Base-by-base conservation (phyloP, 495 filamentous ascomycete genomes). In the Xylona heveae region DNA sequence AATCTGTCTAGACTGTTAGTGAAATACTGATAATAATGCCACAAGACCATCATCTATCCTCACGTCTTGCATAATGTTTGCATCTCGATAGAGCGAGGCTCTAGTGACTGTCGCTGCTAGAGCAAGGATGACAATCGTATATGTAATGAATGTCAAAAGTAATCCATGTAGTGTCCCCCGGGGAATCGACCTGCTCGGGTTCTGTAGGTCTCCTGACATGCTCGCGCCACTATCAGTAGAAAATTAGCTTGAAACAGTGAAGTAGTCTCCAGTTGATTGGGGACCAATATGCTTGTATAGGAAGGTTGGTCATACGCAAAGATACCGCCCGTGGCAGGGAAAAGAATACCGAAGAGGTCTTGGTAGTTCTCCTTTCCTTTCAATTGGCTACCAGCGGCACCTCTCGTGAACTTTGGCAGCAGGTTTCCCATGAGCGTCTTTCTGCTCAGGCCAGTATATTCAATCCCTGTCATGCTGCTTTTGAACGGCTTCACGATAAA, bases 121-220 rank as follows among this genome's bases (percentile, higher is more conserved):
- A 3, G 80, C 66, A 12, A 90, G 39, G 20, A 90, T 79, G 21
- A 91, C 80, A 21, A 76, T 38, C 2, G 75, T 50, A 50, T 91
- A 91, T 1, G 70, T 55, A 29, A 80, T 38, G 42, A 90, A 79
- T 1, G 81, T 91, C 25, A 78, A 59, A 8, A 64, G 58, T 38
- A 88, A 61, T 1, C 78, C 79, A 41, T 70, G 71, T 6, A 91
- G 55, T 1, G 81, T 91, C 4, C 81, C 81, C 41, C 64, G 71
- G 0, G 81, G 81, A 33, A 91, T 90, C 2, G 78, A 65, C 42
- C 76, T 81, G 59, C 78, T 84, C 5, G 81, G 80, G 35, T 83
- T 73, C 36, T 64, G 72, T 24, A 91, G 45, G 49, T 91, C 80
- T 2, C 81, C 81, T 6, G 80, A 88, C 81, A 91, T 90, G 38